A percentile compares a stretch with the other conserved stretches of the same genome.
phyloP scores from a whole-genome alignment of 2,329 filamentous ascomycete species.

The Nemania sp. region DNA sequence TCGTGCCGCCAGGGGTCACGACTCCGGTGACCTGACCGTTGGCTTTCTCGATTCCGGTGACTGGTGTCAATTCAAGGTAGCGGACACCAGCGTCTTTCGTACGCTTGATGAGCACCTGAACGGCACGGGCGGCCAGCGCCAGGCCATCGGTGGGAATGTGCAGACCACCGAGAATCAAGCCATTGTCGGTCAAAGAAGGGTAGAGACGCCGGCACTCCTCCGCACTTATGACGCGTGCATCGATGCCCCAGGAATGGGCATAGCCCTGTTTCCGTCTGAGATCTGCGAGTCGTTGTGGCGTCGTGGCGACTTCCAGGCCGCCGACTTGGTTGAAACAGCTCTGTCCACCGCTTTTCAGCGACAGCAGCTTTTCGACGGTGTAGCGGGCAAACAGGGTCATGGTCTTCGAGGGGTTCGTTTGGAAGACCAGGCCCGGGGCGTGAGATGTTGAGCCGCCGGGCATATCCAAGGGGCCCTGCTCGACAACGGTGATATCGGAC shows the following conservation, averaged over 20 bases:
- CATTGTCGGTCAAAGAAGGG: conserved; percentile 20
- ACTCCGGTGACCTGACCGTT: conserved; percentile 23
- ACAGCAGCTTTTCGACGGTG: conserved; percentile 25
- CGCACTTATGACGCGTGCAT: conserved; percentile 20
- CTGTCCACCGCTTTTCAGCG: conserved; percentile 20
- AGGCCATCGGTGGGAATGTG: conserved; percentile 27
- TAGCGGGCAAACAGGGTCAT: conserved; percentile 28
- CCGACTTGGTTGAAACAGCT: conserved; percentile 30
- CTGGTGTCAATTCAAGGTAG: conserved; percentile 24
- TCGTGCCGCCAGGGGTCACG: conserved; percentile 15
- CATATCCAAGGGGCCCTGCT: conserved; percentile 27
- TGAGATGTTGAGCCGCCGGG: conserved; percentile 28
- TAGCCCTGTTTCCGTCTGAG: conserved; percentile 28
- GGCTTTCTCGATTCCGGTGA: conserved; percentile 24
- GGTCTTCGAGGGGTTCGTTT: conserved; percentile 29
- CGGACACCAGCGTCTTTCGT: conserved; percentile 24
- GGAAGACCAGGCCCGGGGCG: conserved; percentile 28
- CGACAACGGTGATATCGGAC: conserved; percentile 28
- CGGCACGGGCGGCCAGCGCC: conserved; percentile 24
- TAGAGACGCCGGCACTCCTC: conserved; percentile 25
- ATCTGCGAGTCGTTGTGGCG: conserved; percentile 25
- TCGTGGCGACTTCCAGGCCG: conserved; percentile 28
- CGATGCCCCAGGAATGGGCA: conserved; percentile 26
- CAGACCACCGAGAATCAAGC: conserved; percentile 24
- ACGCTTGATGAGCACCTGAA: conserved; percentile 26